Evolutionary conservation across 495 filamentous ascomycete species (phyloP), one percentile per base, ranked within the genome.

Genomic region (Xylaria cubensis): DNA sequence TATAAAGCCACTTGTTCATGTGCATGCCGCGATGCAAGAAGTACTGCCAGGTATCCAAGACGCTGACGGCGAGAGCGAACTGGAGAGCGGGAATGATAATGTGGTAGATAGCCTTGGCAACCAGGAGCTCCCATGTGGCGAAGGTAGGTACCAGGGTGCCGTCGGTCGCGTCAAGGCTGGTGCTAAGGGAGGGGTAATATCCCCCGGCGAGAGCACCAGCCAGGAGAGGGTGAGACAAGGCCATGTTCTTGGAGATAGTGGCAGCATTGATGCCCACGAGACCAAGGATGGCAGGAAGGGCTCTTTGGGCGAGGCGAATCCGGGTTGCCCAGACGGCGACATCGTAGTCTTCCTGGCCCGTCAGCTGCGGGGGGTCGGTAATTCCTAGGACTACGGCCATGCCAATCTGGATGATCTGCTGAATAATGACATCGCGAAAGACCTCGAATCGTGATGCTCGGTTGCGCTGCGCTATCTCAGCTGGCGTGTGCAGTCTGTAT

Each of bases 21-120:
- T 99, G 96, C 94, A 98, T 97, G 50, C 89, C 89, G 34, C 96
- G 92, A 84, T 99, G 96, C 78, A 92, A 86, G 82, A 97, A 97
- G 84, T 99, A 99, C 76, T 99, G 94, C 93, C 95, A 97, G 44
- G 94, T 97, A 83, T 99, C 96, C 71, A 97, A 86, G 71, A 93
- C 80, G 70, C 86, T 83, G 73, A 95, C 87, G 44, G 90, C 96
- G 42, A 92, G 67, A 71, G 87, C 80, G 75, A 97, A 89, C 80
- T 97, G 94, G 55, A 93, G 64, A 19, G 84, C 84, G 2, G 96
- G 96, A 56, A 97, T 84, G 32, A 93, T 79, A 67, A 90, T 82
- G 88, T 91, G 92, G 85, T 97, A 97, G 72, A 97, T 87, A 56
- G 87, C 85, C 74, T 90, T 89, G 12, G 93, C 95, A 39, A 89